Conservation (phyloP, 1,139 yeast species). For the Hansenula sp. region DNA sequence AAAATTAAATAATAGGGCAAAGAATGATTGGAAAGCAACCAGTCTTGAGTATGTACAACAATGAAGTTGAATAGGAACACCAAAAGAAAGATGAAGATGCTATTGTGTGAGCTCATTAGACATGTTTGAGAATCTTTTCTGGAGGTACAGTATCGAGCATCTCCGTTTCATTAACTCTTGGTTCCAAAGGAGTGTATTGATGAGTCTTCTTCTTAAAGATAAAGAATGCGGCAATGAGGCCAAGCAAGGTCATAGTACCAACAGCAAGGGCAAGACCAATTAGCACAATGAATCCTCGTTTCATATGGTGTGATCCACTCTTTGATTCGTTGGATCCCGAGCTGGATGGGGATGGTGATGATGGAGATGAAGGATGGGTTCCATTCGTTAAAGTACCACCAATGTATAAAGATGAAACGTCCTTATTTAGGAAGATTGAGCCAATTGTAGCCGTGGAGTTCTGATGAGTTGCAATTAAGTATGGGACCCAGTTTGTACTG, state of each 20-base stretch:
- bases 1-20: neutral
- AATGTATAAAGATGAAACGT: constrained; percentile 28
- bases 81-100: neutral
- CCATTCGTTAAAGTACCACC: constrained; percentile 23
- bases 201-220: constrained; percentile 43
- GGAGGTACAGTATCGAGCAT: constrained; percentile 64
- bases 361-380: constrained; percentile 15
- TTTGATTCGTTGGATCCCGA: constrained; percentile 20
- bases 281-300: constrained; percentile 78
- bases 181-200: constrained; percentile 32
- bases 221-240: constrained; percentile 57
- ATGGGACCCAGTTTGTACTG: constrained; percentile 73
- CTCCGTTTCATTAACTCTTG: constrained; percentile 55
- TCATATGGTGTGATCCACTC: constrained; percentile 25
- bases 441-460: constrained; percentile 12
- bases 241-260: constrained; percentile 69
- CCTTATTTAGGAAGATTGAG: constrained; percentile 31
- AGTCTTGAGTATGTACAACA: too few relatives aligned
- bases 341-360: constrained; percentile 21
- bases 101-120: constrained; percentile 4
- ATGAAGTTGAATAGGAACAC: neutral
- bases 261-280: constrained; percentile 85
- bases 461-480: constrained; percentile 31
- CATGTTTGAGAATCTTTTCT: constrained; percentile 43
- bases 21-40: too few relatives aligned